A percentile compares a stretch with the other conserved stretches of the same genome.
phyloP scores from a whole-genome alignment of 2,329 filamentous ascomycete genomes.

The Nemania diffusa region DNA sequence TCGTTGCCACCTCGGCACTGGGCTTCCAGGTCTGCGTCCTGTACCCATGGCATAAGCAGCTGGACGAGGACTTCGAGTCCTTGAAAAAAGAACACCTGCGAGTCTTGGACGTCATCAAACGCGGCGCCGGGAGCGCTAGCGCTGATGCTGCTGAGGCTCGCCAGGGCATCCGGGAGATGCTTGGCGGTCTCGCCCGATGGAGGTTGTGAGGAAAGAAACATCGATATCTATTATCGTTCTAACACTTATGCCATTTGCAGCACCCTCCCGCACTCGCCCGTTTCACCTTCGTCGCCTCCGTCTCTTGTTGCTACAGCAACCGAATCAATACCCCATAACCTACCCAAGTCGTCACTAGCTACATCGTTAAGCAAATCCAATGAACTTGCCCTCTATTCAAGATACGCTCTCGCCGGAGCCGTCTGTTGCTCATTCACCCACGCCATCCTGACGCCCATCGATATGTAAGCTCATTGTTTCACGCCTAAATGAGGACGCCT shows the following conservation, averaged over 20 bases:
- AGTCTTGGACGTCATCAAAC: conserved; percentile 53
- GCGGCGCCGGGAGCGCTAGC: conserved; percentile 48
- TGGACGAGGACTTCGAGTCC: conserved; percentile 69
- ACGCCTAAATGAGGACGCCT: conserved; percentile 18
- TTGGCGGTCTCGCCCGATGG: conserved; percentile 40
- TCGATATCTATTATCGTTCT: conserved; percentile 24
- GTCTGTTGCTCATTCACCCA: conserved; percentile 44
- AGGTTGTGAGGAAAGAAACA: conserved; percentile 26
- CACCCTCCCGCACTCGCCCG: conserved; percentile 25
- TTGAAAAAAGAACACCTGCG: conserved; percentile 67
- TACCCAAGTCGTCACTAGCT: conserved; percentile 28
- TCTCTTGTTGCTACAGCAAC: conserved; percentile 23
- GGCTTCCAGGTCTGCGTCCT: conserved; percentile 75
- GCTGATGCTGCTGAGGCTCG: conserved; percentile 46
- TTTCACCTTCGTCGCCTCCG: conserved; percentile 5
- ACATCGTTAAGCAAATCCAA: conserved; percentile 27
- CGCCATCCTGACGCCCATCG: conserved; percentile 42
- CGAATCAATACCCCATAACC: conserved; percentile 24
- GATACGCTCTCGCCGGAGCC: conserved; percentile 44
- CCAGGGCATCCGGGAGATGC: conserved; percentile 46
- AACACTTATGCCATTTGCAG: conserved; percentile 42
- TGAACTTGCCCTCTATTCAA: conserved; percentile 34
- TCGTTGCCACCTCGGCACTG: conserved; percentile 72
- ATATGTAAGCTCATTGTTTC: conserved; percentile 41
- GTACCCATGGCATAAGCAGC: conserved; percentile 75